A percentile compares a stretch with the other conserved stretches of the same genome.
Evolutionary conservation across 768 basidiomycete genomes (phyloP).

Genomic region (Mrakia blollopis): DNA sequence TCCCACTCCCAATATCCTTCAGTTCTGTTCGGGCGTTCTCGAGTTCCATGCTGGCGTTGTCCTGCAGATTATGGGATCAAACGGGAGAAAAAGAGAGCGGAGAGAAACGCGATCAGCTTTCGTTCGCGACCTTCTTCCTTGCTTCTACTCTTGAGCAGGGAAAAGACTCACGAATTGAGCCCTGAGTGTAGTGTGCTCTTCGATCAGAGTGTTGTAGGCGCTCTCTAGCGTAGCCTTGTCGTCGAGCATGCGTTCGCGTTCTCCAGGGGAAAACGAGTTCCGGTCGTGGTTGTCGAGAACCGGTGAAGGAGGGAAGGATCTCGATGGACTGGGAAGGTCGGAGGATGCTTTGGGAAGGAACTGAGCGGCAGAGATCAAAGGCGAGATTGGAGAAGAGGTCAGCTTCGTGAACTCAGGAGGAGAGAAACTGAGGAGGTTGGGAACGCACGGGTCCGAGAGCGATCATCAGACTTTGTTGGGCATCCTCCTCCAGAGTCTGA

Average conservation of each 20-base stretch:
- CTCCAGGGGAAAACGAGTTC: conserved; percentile 63
- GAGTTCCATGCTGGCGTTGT: conserved; percentile 45
- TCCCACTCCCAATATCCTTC: conserved; percentile 50
- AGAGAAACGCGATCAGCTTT: background rate
- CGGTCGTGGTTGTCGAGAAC: background rate
- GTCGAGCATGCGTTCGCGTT: conserved; percentile 64
- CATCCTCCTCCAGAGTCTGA: conserved; percentile 69
- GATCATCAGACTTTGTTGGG: conserved; percentile 86
- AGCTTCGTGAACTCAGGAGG: background rate
- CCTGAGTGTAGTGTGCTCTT: conserved; percentile 70
- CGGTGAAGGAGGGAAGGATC: conserved; percentile 45
- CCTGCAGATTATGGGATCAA: conserved; percentile 41
- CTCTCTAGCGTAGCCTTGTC: conserved; percentile 86
- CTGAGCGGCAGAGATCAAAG: background rate
- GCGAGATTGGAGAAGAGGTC: background rate
- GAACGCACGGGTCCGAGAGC: conserved; percentile 76
- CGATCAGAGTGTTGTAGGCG: conserved; percentile 66
- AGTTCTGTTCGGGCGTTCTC: conserved; percentile 8
- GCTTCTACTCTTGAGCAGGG: background rate
- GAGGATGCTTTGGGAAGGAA: conserved; percentile 54
- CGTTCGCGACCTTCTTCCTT: background rate
- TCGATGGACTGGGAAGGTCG: conserved; percentile 93
- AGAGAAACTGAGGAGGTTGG: background rate
- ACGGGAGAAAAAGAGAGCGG: conserved; percentile 30
- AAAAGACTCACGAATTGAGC: conserved; percentile 51